phyloP scores from a whole-genome alignment of 768 basidiomycete genomes.

The Boletus rex-veris region DNA sequence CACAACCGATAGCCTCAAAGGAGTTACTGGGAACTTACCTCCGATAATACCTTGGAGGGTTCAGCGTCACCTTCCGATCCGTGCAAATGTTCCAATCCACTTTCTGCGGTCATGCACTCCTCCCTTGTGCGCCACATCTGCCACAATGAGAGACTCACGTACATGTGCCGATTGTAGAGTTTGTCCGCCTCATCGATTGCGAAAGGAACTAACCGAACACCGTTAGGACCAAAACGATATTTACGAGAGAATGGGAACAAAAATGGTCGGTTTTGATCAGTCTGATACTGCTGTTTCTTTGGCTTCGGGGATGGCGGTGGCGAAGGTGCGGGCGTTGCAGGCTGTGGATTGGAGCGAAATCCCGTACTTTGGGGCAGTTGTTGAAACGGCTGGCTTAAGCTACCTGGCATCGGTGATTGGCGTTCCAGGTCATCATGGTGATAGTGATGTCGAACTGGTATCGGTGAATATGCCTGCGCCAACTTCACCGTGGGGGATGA shows the following conservation, averaged over 20 bases:
- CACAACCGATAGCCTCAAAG: neutral
- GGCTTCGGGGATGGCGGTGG: constrained; percentile 84
- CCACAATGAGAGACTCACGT: constrained; percentile 79
- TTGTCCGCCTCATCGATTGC: constrained; percentile 95
- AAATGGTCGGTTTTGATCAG: constrained; percentile 91
- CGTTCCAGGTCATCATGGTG: constrained; percentile 76
- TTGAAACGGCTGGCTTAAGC: constrained; percentile 34
- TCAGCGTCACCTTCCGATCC: constrained; percentile 59
- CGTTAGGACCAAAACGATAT: constrained; percentile 45
- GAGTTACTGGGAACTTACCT: constrained; percentile 29
- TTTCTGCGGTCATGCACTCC: constrained; percentile 92
- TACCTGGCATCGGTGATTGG: constrained; percentile 39
- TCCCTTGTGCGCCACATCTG: constrained; percentile 97
- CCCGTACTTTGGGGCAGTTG: constrained; percentile 29
- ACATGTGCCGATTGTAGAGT: constrained; percentile 86
- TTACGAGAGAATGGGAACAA: constrained; percentile 89
- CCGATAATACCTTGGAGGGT: constrained; percentile 44
- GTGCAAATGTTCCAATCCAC: constrained; percentile 80
- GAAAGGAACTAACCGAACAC: constrained; percentile 79
- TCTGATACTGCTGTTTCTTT: constrained; percentile 98
- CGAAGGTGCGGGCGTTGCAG: constrained; percentile 87
- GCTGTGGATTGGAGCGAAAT: constrained; percentile 50
- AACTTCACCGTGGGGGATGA: constrained; percentile 57
- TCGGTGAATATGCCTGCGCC: constrained; percentile 88
- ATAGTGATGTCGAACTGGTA: constrained; percentile 92